A percentile compares a stretch with the other conserved stretches of the same genome.
phyloP scores from a whole-genome alignment of 75 land plant species.

The Pinus tabuliformis region DNA sequence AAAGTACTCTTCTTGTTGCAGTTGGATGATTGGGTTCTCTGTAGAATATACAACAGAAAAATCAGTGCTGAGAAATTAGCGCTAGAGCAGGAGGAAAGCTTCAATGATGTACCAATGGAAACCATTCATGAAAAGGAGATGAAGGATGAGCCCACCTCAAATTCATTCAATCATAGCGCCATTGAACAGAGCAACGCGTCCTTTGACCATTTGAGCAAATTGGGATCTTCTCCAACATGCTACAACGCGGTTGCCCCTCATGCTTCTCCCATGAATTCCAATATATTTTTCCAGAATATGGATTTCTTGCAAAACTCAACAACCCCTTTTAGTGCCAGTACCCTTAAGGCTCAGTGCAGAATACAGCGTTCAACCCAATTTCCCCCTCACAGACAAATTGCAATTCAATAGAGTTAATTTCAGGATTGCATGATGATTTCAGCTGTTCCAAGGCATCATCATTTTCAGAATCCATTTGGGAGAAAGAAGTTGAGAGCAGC shows the following conservation, averaged over 20 bases:
- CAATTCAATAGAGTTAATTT: neutral
- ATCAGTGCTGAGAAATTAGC: slow-evolving; percentile 6
- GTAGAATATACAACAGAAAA: no score
- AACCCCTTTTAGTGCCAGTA: neutral
- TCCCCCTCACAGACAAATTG: neutral
- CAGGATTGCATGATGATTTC: no score
- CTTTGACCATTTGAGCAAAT: neutral
- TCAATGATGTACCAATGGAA: neutral
- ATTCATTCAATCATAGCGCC: neutral
- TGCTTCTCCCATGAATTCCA: neutral
- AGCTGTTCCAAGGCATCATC: neutral
- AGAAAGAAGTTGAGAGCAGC: neutral
- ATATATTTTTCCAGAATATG: neutral
- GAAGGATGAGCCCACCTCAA: neutral
- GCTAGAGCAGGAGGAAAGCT: neutral
- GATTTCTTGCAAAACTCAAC: neutral
- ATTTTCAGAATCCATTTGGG: neutral
- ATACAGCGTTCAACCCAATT: no score
- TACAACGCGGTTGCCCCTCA: neutral
- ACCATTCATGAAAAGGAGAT: neutral
- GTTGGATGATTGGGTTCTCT: no score
- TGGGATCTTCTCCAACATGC: no score
- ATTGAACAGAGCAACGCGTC: neutral
- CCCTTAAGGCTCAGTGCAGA: neutral
- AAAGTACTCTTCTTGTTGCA: no score